Base-by-base conservation (phyloP, 2,329 filamentous ascomycete species). In the Claviceps africana region DNA sequence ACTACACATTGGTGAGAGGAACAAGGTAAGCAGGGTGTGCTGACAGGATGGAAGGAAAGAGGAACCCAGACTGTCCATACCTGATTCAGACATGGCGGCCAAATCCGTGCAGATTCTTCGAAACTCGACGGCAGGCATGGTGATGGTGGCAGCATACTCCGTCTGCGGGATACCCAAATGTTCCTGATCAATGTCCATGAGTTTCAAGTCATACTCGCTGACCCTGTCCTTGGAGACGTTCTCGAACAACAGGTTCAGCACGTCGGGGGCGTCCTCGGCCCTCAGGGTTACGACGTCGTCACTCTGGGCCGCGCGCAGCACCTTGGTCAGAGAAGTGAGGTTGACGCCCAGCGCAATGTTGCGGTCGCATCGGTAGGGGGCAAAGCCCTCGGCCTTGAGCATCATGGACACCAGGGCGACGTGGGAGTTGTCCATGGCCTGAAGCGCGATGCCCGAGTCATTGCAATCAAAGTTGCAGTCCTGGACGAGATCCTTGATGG, bases 391-490 rank as follows among this genome's bases (percentile, higher is more conserved):
- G 55, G 91, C 86, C 75, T 93, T 93, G 69, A 98, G 86, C 78
- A 95, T 83, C 93, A 98, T 98, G 59, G 93, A 96, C 51, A 98
- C 93, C 52, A 98, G 87, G 56, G 93, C 93, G 63, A 98, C 93
- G 73, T 98, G 93, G 49, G 90, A 97, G 81, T 97, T 98, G 78
- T 98, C 93, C 94, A 98, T 98, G 65, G 93, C 93, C 73, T 98
- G 93, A 53, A 98, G 86, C 50, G 91, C 90, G 65, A 98, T 93
- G 57, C 93, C 93, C 52, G 88, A 91, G 78, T 98, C 94, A 85
- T 97, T 98, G 85, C 94, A 98, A 79, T 98, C 93, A 75, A 98
- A 98, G 75, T 98, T 98, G 83, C 93, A 98, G 75, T 98, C 93
- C 72, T 97, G 93, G 51, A 98, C 93, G 50, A 98, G 83, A 65